phyloP scores from a whole-genome alignment of 768 basidiomycete species.

The Pisolithus orientalis region DNA sequence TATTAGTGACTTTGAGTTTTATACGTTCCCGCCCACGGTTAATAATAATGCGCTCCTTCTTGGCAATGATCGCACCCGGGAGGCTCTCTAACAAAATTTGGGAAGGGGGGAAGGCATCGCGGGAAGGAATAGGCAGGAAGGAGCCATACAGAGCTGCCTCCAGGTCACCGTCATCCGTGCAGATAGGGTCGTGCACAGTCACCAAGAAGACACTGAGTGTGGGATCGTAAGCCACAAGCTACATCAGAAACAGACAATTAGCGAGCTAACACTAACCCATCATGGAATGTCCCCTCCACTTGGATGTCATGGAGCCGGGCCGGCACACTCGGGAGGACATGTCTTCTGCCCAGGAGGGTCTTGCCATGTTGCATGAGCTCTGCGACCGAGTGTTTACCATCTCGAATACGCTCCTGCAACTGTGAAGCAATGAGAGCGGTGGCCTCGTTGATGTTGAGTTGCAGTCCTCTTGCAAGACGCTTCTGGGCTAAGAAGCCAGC shows the following conservation, averaged over 20 bases:
- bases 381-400: conserved; percentile 80
- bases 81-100: conserved; percentile 45
- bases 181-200: conserved; percentile 93
- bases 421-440: conserved; percentile 87
- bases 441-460: conserved; percentile 83
- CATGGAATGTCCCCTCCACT: conserved; percentile 87
- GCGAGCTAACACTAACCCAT: conserved; percentile 50
- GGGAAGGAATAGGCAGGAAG: conserved; percentile 76
- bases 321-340: conserved; percentile 82
- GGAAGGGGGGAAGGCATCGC: conserved; percentile 55
- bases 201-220: conserved; percentile 72
- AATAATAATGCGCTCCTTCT: conserved; percentile 60
- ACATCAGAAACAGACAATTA: background rate
- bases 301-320: conserved; percentile 79
- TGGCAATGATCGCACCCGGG: conserved; percentile 73
- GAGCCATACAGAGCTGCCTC: conserved; percentile 89
- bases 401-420: conserved; percentile 89
- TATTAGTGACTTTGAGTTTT: conserved; percentile 75
- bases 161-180: conserved; percentile 73
- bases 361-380: conserved; percentile 95
- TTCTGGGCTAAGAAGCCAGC: conserved; percentile 89
- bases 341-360: conserved; percentile 76
- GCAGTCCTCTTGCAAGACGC: conserved; percentile 87
- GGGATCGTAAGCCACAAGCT: background rate
- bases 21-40: conserved; percentile 71